Percentiles rank a stretch among this genome's conserved stretches.
These are phyloP conservation scores for Diutina siamensis DNA, from an alignment of 1,139 yeast species.

Conservation along the genomic window DNA sequence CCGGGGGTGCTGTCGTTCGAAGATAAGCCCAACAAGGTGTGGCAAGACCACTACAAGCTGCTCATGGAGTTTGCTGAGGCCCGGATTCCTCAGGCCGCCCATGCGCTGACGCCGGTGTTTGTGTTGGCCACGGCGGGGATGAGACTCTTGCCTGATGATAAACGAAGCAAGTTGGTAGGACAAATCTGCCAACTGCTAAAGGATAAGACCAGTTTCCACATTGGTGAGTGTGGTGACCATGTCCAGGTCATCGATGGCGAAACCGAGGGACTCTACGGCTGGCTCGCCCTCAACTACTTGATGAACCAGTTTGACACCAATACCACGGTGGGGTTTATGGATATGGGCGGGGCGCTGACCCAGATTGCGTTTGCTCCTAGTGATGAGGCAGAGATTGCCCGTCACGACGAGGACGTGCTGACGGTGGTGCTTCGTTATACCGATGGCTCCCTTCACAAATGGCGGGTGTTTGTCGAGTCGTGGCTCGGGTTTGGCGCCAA, in stretches of 20 bases:
- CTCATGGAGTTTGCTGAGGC: slow-evolving; percentile 46
- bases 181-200: slow-evolving; percentile 41
- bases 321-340: slow-evolving; percentile 54
- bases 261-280: slow-evolving; percentile 71
- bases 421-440: slow-evolving; percentile 43
- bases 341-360: slow-evolving; percentile 85
- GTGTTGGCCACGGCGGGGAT: slow-evolving; percentile 77
- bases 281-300: slow-evolving; percentile 65
- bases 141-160: slow-evolving; percentile 45
- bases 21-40: slow-evolving; percentile 33
- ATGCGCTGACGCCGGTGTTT: slow-evolving; percentile 53
- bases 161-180: slow-evolving; percentile 33
- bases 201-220: slow-evolving; percentile 35
- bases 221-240: slow-evolving; percentile 45
- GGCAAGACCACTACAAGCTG: slow-evolving; percentile 48
- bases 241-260: slow-evolving; percentile 71
- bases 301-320: slow-evolving; percentile 40
- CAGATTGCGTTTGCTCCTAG: slow-evolving; percentile 74
- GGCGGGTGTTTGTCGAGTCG: slow-evolving; percentile 70
- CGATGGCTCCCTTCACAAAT: slow-evolving; percentile 49
- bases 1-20: slow-evolving; percentile 60
- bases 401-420: slow-evolving; percentile 54
- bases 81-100: slow-evolving; percentile 43
- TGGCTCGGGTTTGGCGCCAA: slow-evolving; percentile 86
- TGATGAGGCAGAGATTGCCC: slow-evolving; percentile 33